Conservation (phyloP, 2,329 filamentous ascomycete species). For the Mycosphaerella sp. region DNA sequence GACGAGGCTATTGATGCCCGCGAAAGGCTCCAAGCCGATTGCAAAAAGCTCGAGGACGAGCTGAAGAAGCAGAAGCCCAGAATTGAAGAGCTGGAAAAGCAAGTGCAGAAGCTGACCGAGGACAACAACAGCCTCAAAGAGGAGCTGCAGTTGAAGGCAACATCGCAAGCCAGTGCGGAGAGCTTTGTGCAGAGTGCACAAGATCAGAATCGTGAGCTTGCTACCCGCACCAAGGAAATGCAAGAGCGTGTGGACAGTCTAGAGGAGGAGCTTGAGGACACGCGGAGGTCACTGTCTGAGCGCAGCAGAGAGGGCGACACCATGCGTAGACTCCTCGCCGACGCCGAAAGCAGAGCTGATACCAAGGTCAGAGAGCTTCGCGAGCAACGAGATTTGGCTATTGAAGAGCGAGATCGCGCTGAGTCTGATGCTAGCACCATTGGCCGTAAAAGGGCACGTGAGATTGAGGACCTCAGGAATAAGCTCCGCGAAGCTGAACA, state of each 20-base stretch:
- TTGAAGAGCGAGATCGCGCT: constrained; percentile 88
- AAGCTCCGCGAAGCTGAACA: constrained; percentile 77
- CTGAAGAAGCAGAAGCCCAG: constrained; percentile 50
- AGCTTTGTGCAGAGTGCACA: constrained; percentile 86
- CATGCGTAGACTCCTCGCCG: constrained; percentile 81
- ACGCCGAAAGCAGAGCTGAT: constrained; percentile 79
- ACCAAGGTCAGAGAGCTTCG: constrained; percentile 81
- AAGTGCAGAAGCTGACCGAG: constrained; percentile 60
- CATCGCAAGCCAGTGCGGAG: constrained; percentile 80
- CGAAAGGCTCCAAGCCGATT: constrained; percentile 65
- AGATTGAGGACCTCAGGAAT: constrained; percentile 77
- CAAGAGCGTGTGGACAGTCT: constrained; percentile 74
- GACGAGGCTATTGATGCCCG: constrained; percentile 67
- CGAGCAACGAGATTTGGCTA: constrained; percentile 75
- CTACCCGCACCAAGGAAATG: constrained; percentile 85
- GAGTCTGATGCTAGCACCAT: constrained; percentile 83
- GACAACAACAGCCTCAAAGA: constrained; percentile 66
- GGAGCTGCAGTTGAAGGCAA: constrained; percentile 75
- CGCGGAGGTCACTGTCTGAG: constrained; percentile 78
- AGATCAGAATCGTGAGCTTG: constrained; percentile 81
- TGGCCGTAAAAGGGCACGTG: constrained; percentile 68
- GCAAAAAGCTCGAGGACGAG: constrained; percentile 67
- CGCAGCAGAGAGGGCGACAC: constrained; percentile 88
- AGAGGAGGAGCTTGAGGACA: constrained; percentile 86
- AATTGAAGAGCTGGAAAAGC: constrained; percentile 68